Conservation (phyloP, 306 rosid species). For the Luffa acutangula region DNA sequence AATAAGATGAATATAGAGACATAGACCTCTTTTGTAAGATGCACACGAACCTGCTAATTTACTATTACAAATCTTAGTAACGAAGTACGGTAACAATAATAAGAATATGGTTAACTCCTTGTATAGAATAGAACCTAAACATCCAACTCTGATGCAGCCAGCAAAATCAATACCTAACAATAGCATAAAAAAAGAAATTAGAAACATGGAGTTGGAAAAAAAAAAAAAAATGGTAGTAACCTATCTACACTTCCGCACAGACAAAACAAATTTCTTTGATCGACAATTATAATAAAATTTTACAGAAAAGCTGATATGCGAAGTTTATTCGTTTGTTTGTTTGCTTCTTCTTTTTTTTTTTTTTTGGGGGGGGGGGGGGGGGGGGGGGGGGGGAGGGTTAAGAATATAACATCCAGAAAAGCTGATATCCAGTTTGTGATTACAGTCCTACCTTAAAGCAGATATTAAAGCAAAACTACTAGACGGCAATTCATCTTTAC, state of each 20-base stretch:
- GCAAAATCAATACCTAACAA: slow-evolving; percentile 20
- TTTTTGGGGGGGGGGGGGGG: no score
- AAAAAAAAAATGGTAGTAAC: not conserved
- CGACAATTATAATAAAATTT: not conserved
- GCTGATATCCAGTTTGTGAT: not conserved
- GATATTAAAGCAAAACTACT: slow-evolving; percentile 20
- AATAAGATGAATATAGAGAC: slow-evolving; percentile 3
- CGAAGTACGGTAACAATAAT: not conserved
- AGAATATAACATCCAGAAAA: not conserved
- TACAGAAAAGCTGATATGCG: no score
- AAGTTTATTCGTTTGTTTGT: no score
- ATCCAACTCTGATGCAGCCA: slow-evolving; percentile 16
- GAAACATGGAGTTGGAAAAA: not conserved
- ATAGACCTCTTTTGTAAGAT: not conserved
- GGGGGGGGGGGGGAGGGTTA: no score
- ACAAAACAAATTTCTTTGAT: not conserved
- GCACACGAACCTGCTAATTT: not conserved
- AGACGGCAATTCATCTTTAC: slow-evolving; percentile 11
- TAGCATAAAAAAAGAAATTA: not conserved
- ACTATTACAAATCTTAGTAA: not conserved
- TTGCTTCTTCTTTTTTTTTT: no score
- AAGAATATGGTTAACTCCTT: slow-evolving; percentile 11
- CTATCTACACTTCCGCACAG: not conserved
- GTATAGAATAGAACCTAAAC: slow-evolving; percentile 16
- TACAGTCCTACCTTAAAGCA: slow-evolving; percentile 39